Evolutionary conservation across 2,329 filamentous ascomycete species (phyloP), one percentile per base, ranked within the genome.

Genomic region (Fusarium succisae): DNA sequence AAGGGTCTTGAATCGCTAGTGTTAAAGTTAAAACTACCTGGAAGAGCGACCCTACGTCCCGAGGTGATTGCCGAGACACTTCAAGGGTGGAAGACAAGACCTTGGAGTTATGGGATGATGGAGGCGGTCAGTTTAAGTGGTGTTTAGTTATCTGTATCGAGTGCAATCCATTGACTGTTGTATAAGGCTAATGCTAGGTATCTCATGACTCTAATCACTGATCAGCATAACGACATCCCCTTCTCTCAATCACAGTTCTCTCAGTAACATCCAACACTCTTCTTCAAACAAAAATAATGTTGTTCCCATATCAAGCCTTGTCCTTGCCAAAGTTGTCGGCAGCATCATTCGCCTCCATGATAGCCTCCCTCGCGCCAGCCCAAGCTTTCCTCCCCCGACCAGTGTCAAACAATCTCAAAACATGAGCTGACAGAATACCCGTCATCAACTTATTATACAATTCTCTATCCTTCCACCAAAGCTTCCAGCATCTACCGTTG

Each of bases 341-440:
- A 53, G 43, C 32, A n/a, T 59, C 32, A n/a, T 59, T 59, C 9
- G 56, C 56, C 24, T 51, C 44, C 26, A 59, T 37, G 17, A 53
- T 53, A 17, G 43, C 56, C 18, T 51, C 32, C 10, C 56, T 51
- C 2, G 56, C 56, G 24, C 56, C 56, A 53, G 43, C 11, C 44
- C 56, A 59, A 1, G 32, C 9, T 6, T 53, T 53, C 11, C 56
- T 59, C 6, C 56, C 56, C 6, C 44, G 35, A 7, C 56, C 41
- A 11, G 44, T 59, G 5, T 59, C 56, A 30, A 59, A 59, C 11
- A 59, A 11, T 32, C 56, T 59, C 30, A 59, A 37, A n/a, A 59
- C 41, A 53, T 59, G 56, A 24, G 56, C 56, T 28, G 56, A 59
- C 8, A 59, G 8, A 10, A 59, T 30, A 1, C 56, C 56, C 2